Conservation (phyloP, 1,284 basidiomycete genomes). For the Ustanciosporium gigantosporum region DNA sequence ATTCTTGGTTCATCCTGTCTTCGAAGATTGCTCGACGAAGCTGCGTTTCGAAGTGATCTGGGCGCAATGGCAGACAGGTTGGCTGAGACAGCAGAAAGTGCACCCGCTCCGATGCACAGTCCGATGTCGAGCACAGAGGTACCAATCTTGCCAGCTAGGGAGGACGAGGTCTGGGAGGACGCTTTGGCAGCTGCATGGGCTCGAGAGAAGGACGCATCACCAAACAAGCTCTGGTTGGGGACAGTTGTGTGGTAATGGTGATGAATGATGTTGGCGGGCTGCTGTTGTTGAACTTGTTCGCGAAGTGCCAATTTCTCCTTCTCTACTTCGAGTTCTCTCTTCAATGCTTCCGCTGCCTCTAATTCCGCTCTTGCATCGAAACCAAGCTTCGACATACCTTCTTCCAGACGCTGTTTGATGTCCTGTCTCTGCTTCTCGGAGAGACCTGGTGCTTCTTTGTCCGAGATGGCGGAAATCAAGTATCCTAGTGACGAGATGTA, state of each 20-base stretch:
- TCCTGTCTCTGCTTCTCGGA: constrained; percentile 28
- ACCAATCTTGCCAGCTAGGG: constrained; percentile 28
- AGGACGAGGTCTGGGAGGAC: neutral
- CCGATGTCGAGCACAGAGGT: constrained; percentile 26
- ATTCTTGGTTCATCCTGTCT: constrained; percentile 10
- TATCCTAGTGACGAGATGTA: constrained; percentile 45
- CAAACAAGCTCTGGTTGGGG: constrained; percentile 1
- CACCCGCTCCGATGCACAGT: constrained; percentile 30
- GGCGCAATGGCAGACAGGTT: constrained; percentile 33
- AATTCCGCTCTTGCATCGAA: constrained; percentile 33
- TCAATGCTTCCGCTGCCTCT: constrained; percentile 17
- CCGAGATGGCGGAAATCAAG: constrained; percentile 40
- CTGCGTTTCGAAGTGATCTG: neutral
- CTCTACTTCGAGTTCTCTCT: constrained; percentile 25
- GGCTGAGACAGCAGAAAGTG: constrained; percentile 19
- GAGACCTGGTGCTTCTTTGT: constrained; percentile 25
- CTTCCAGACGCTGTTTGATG: constrained; percentile 23
- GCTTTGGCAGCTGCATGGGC: constrained; percentile 31
- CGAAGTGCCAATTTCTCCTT: constrained; percentile 6
- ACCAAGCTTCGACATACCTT: constrained; percentile 34
- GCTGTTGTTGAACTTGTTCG: constrained; percentile 4
- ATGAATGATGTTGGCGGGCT: constrained; percentile 15
- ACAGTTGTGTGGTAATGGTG: constrained; percentile 30
- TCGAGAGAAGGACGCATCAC: constrained; percentile 9
- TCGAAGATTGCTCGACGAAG: neutral